Evolutionary conservation across 2,329 filamentous ascomycete species (phyloP).

Genomic region (Stachybotrys elegans): DNA sequence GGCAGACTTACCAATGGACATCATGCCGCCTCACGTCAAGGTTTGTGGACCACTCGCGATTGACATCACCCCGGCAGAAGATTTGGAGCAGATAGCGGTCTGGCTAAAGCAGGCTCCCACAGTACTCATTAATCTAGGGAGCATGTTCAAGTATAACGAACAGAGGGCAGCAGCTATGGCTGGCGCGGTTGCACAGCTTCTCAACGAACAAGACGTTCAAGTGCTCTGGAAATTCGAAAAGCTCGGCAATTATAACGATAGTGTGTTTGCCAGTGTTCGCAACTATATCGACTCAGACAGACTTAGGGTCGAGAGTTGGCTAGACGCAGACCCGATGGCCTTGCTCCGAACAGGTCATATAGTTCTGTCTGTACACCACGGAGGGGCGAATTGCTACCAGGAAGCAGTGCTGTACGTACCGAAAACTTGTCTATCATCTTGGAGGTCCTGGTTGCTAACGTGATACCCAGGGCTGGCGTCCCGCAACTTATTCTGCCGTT

Average conservation of each 20-base stretch:
- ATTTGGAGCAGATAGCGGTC: slow-evolving; percentile 36
- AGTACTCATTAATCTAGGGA: slow-evolving; percentile 44
- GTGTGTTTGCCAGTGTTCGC: slow-evolving; percentile 5
- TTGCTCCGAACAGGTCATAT: slow-evolving; percentile 28
- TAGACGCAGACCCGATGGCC: slow-evolving; percentile 21
- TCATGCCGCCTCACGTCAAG: slow-evolving; percentile 22
- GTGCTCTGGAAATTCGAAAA: slow-evolving; percentile 25
- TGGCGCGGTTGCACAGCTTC: slow-evolving; percentile 12
- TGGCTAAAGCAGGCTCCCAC: slow-evolving; percentile 38
- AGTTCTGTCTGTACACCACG: slow-evolving; percentile 29
- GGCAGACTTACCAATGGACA: slow-evolving; percentile 27
- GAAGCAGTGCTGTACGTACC: slow-evolving; percentile 34
- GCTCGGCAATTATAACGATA: slow-evolving; percentile 2
- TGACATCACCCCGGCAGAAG: slow-evolving; percentile 23
- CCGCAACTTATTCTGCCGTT: slow-evolving; percentile 37
- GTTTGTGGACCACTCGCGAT: slow-evolving; percentile 39
- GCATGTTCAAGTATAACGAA: slow-evolving; percentile 21
- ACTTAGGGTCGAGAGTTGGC: slow-evolving; percentile 18
- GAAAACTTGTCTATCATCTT: background rate
- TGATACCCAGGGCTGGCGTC: slow-evolving; percentile 7
- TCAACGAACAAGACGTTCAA: slow-evolving; percentile 17
- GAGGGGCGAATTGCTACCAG: slow-evolving; percentile 32
- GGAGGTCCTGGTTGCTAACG: background rate
- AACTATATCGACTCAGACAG: slow-evolving; percentile 10
- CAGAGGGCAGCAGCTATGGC: slow-evolving; percentile 20